These are phyloP conservation scores for Rhinocladiella mackenziei DNA, from an alignment of 2,329 filamentous ascomycete species.

Conservation along the genomic window DNA sequence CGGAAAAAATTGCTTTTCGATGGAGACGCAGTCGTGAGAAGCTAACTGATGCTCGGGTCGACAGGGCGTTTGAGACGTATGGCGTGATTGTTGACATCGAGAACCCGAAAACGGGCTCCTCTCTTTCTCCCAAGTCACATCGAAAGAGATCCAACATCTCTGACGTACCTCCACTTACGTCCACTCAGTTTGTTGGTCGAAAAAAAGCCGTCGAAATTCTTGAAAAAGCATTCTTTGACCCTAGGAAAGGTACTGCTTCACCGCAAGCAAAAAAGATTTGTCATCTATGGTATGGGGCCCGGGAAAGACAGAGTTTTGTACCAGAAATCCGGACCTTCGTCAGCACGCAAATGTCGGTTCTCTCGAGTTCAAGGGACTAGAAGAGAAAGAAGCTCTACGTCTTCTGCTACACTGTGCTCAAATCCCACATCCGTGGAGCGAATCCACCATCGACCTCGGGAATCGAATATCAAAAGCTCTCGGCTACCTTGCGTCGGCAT, in stretches of 20 bases:
- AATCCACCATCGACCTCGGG: constrained; percentile 16
- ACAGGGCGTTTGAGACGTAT: neutral
- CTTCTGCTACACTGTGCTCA: constrained; percentile 27
- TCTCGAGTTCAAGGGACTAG: constrained; percentile 26
- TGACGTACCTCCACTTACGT: neutral
- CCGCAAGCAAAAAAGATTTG: constrained; percentile 20
- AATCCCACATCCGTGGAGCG: neutral
- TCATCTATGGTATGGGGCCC: constrained; percentile 40
- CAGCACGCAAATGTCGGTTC: constrained; percentile 10
- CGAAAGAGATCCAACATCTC: neutral
- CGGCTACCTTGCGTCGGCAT: constrained; percentile 30
- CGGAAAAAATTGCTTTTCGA: neutral
- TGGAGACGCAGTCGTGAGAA: neutral
- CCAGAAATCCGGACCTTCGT: constrained; percentile 31
- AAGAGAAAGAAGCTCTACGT: constrained; percentile 20
- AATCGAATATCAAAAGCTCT: constrained; percentile 23
- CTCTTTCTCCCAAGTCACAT: too few relatives aligned
- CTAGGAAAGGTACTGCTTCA: neutral
- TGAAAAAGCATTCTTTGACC: constrained; percentile 2
- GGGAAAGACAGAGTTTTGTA: constrained; percentile 42
- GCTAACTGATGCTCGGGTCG: neutral
- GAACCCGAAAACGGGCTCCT: neutral
- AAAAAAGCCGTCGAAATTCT: neutral
- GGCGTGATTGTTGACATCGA: neutral
- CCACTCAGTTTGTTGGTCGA: constrained; percentile 3